Percentiles rank a stretch among this genome's conserved stretches.
These are phyloP conservation scores for Glycine soja DNA, from an alignment of 306 rosid species.

Conservation along the genomic window DNA sequence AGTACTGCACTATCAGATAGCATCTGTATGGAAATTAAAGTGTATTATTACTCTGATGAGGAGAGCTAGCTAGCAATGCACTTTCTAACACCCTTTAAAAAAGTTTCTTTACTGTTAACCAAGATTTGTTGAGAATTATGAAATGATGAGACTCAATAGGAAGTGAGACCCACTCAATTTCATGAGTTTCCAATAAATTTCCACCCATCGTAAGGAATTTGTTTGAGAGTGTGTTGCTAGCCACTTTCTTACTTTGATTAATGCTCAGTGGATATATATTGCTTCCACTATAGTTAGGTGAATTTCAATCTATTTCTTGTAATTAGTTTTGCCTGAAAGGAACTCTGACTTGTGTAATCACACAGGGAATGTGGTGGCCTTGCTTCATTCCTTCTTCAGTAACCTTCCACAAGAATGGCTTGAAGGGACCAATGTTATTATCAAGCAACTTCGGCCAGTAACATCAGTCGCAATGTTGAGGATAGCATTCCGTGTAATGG, in stretches of 20 bases:
- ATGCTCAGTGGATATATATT: conserved; percentile 26
- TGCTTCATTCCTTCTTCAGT: conserved; percentile 95
- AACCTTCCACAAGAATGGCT: conserved; percentile 98
- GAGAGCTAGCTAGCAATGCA: neutral
- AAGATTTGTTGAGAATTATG: neutral
- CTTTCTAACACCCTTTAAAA: neutral
- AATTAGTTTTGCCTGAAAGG: conserved; percentile 36
- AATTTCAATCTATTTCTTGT: conserved; percentile 32
- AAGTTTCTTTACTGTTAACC: neutral
- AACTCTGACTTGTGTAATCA: conserved; percentile 40
- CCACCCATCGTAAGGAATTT: neutral
- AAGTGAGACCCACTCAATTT: neutral
- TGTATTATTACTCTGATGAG: neutral
- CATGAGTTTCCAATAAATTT: neutral
- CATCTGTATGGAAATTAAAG: conserved; percentile 41
- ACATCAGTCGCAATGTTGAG: conserved; percentile 94
- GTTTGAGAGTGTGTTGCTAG: neutral
- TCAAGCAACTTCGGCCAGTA: conserved; percentile 90
- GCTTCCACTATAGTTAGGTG: conserved; percentile 28
- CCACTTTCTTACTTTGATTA: conserved; percentile 5
- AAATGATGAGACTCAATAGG: neutral
- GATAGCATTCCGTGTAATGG: conserved; percentile 93
- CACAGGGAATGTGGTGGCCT: conserved; percentile 91
- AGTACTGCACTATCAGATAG: conserved; percentile 19
- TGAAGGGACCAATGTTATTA: conserved; percentile 78